Evolutionary conservation across 148 eudicot species (phyloP).

Genomic region (Camellia lanceoleosa): DNA sequence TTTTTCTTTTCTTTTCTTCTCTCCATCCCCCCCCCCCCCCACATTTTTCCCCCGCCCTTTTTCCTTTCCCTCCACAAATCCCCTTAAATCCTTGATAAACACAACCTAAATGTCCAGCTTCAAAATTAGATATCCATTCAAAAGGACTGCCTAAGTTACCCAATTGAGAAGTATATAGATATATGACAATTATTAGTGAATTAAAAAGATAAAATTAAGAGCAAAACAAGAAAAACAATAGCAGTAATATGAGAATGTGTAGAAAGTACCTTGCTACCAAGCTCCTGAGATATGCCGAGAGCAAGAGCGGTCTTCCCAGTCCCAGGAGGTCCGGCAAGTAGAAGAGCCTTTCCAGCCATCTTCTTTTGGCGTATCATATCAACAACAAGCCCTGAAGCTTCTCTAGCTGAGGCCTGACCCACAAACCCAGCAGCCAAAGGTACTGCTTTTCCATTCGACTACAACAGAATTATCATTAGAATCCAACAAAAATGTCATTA

Average conservation of each 20-base stretch:
- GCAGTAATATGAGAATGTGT: neutral
- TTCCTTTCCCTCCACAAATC: too few species aligned
- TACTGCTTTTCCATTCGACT: constrained; percentile 71
- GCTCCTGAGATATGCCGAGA: constrained; percentile 92
- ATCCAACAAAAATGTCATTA: neutral
- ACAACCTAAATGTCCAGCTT: neutral
- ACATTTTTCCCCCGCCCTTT: too few species aligned
- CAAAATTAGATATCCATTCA: neutral
- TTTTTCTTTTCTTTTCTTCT: too few species aligned
- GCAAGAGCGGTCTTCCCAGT: constrained; percentile 97
- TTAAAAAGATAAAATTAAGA: neutral
- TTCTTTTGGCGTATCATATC: constrained; percentile 98
- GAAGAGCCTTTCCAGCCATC: constrained; percentile 90
- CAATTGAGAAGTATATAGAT: neutral
- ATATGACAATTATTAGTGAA: neutral
- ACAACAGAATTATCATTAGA: neutral
- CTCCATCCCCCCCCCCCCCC: too few species aligned
- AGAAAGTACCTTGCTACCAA: constrained; percentile 77
- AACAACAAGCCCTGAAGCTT: constrained; percentile 90
- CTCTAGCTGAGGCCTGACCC: constrained; percentile 86
- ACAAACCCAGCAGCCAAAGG: constrained; percentile 91
- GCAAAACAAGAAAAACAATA: neutral
- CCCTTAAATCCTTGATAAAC: too few species aligned
- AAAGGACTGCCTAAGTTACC: neutral
- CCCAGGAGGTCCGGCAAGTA: constrained; percentile 98